Percentiles rank a stretch among this genome's conserved stretches.
These are phyloP conservation scores for Pseudognaphalium luteoalbum DNA, from an alignment of 129 eudicot species.

Conservation along the genomic window DNA sequence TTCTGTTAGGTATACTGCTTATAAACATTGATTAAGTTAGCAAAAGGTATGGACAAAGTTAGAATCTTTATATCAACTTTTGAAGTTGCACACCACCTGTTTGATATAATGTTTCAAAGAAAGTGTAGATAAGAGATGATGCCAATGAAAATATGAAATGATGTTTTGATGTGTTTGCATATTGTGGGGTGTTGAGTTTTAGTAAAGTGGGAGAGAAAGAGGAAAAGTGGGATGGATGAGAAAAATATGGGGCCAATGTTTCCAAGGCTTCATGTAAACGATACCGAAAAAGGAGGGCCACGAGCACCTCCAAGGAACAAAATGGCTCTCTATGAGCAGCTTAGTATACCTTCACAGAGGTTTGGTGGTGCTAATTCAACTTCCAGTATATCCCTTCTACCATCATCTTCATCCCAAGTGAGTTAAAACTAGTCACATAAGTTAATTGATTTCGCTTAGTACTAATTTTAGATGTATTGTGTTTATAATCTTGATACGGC, in stretches of 20 bases:
- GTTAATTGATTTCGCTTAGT: neutral
- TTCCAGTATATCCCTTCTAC: neutral
- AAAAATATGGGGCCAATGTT: slow-evolving; percentile 89
- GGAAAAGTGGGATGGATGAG: slow-evolving; percentile 87
- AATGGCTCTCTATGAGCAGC: slow-evolving; percentile 98
- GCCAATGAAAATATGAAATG: too few relatives aligned
- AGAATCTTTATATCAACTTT: too few relatives aligned
- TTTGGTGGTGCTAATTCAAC: slow-evolving; percentile 30
- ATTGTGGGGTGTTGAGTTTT: slow-evolving; percentile 30
- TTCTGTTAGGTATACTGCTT: too few relatives aligned
- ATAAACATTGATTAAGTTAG: too few relatives aligned
- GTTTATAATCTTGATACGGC: too few relatives aligned
- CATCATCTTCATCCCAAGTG: slow-evolving; percentile 53
- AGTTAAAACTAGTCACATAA: slow-evolving; percentile 3
- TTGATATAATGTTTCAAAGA: too few relatives aligned
- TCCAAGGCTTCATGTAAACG: slow-evolving; percentile 97
- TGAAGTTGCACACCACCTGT: too few relatives aligned
- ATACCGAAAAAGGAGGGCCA: slow-evolving; percentile 97
- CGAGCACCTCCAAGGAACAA: slow-evolving; percentile 98
- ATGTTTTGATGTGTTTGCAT: neutral
- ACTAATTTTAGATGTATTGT: neutral
- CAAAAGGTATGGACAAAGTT: too few relatives aligned
- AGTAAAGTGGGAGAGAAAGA: slow-evolving; percentile 26
- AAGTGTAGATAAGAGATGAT: too few relatives aligned
- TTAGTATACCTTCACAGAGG: slow-evolving; percentile 89